phyloP scores from a whole-genome alignment of 2,329 filamentous ascomycete species.

The Simplicillium sp. region DNA sequence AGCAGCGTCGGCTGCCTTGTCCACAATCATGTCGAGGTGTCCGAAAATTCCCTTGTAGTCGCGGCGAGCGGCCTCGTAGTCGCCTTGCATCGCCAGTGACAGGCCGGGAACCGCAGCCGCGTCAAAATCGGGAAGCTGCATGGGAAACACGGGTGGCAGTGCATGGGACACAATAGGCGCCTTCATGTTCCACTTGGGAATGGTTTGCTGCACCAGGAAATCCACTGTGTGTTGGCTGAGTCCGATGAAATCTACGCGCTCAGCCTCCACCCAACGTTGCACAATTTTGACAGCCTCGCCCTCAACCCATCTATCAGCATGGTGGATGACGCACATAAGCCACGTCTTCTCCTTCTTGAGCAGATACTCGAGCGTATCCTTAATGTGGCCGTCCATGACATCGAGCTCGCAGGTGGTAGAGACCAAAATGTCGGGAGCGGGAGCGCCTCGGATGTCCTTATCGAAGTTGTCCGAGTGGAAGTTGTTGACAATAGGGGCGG shows the following conservation, averaged over 20 bases:
- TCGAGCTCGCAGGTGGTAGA: conserved; percentile 19
- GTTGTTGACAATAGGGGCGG: conserved; percentile 9
- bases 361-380: conserved; percentile 10
- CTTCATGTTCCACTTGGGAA: conserved; percentile 12
- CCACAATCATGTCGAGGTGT: conserved; percentile 13
- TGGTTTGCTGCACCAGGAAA: conserved; percentile 12
- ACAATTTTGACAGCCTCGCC: conserved; percentile 12
- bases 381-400: conserved; percentile 7
- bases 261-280: conserved; percentile 11
- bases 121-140: conserved; percentile 10
- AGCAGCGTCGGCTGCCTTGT: conserved; percentile 6
- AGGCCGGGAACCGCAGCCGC: conserved; percentile 5
- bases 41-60: conserved; percentile 16
- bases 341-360: conserved; percentile 12
- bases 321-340: conserved; percentile 17
- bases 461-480: conserved; percentile 10
- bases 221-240: conserved; percentile 17
- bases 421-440: conserved; percentile 14
- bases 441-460: conserved; percentile 6
- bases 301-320: conserved; percentile 15
- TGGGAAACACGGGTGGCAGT: conserved; percentile 16
- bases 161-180: conserved; percentile 11
- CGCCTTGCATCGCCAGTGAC: conserved; percentile 17
- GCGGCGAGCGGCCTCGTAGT: conserved; percentile 16
- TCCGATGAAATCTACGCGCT: conserved; percentile 14